Base-by-base conservation (phyloP, 2,329 filamentous ascomycete species). In the Apiospora arundinis region DNA sequence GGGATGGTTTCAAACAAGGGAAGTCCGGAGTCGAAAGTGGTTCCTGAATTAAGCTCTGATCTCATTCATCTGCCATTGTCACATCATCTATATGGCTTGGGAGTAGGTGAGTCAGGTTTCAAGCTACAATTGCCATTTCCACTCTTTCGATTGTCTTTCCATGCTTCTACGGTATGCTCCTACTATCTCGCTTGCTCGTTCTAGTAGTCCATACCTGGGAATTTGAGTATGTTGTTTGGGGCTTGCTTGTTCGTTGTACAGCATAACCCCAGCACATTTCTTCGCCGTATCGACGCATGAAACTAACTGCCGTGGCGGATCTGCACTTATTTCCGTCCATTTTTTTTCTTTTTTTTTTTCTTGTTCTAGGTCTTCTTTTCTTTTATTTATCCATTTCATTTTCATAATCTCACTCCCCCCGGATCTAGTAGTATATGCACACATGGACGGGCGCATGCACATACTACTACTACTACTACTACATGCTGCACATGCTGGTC, bases 91-190 rank as follows among this genome's bases (percentile, higher is more conserved):
- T 60, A 25, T 37, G 8, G 16, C 28, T 37, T 60, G 37, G 52
- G 18, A 40, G n/a, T n/a, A n/a, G 32, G 56, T 63, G 56, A 63
- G 56, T 63, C 56, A 63, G 56, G 32, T 63, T 63, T 40, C 56
- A 40, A 63, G 28, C 32, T 32, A 32, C 16, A 32, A 16, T 28
- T 28, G 23, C 52, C 28, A 32, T 60, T 60, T 28, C 52, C 52
- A 60, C 52, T 60, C 52, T 37, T 60, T 32, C 28, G 52, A 32
- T 60, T 32, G 18, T 23, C 56, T 40, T 37, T n/a, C 32, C 56
- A 63, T 63, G 49, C 49, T n/a, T 48, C 45, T n/a, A 16, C 23
- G 4, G 9, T n/a, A 52, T 28, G 52, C 52, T 60, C 28, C 49
- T 25, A 32, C 32, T 32, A 32, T 32, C 32, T 32, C 32, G 32